phyloP scores from a whole-genome alignment of 345 rosid genomes.

The Populus davidiana region DNA sequence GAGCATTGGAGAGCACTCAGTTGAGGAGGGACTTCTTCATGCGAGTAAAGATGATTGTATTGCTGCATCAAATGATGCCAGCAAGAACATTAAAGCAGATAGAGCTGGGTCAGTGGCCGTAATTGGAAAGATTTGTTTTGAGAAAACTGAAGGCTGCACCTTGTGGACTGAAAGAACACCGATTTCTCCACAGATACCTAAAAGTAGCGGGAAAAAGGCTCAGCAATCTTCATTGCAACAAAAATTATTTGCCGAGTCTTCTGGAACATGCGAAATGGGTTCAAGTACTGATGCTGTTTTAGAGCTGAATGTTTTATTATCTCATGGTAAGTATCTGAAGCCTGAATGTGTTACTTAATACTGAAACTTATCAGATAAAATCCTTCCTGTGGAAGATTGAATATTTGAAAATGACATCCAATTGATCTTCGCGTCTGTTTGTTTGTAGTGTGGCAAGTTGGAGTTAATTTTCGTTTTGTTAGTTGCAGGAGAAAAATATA shows the following conservation, averaged over 20 bases:
- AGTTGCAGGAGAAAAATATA: no score
- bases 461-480: background rate
- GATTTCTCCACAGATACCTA: background rate
- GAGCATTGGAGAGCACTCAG: background rate
- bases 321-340: conserved; percentile 4
- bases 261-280: conserved; percentile 2
- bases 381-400: background rate
- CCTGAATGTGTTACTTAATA: no score
- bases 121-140: background rate
- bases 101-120: background rate
- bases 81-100: background rate
- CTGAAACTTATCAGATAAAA: no score
- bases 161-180: background rate
- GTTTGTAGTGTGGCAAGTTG: background rate
- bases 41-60: background rate
- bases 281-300: background rate
- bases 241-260: background rate
- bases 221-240: background rate
- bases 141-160: background rate
- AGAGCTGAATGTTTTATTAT: background rate
- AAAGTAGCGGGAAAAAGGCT: background rate
- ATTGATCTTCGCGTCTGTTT: background rate
- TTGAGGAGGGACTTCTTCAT: background rate
- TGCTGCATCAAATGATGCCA: background rate
- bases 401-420: background rate